Percentiles rank a stretch among this genome's conserved stretches.
phyloP scores from a whole-genome alignment of 768 basidiomycete genomes.

The Pleurotus tuoliensis region DNA sequence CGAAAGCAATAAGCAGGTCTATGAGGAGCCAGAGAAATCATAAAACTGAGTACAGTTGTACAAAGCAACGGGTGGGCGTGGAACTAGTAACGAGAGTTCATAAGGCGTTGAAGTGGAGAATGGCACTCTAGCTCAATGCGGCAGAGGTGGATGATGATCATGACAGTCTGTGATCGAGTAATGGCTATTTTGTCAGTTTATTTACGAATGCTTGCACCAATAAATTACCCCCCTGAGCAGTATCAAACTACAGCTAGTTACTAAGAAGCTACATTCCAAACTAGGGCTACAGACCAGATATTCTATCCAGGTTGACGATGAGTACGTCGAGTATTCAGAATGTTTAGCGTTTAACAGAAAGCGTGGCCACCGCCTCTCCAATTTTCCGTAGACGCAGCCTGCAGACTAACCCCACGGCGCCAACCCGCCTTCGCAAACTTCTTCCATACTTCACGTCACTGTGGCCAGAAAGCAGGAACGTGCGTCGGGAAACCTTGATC shows the following conservation, averaged over 20 bases:
- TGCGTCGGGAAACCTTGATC: neutral
- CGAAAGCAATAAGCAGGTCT: neutral
- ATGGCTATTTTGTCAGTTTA: slow-evolving; percentile 2
- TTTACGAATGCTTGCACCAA: slow-evolving; percentile 7
- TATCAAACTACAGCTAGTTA: too few relatives aligned
- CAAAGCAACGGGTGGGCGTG: neutral
- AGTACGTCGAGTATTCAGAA: neutral
- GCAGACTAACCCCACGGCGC: neutral
- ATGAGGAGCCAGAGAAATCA: neutral
- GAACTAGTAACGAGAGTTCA: neutral
- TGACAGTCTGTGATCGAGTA: slow-evolving; percentile 2
- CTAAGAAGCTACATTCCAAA: too few relatives aligned
- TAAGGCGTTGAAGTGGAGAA: neutral
- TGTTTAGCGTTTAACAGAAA: slow-evolving; percentile 1
- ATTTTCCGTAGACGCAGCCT: neutral
- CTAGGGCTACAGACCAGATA: too few relatives aligned
- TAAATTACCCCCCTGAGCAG: neutral
- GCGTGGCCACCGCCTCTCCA: neutral
- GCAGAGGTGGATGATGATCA: neutral
- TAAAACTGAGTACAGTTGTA: neutral
- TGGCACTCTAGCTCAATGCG: neutral
- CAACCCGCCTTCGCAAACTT: neutral
- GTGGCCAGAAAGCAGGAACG: neutral
- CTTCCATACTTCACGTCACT: neutral
- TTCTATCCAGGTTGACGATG: too few relatives aligned